Evolutionary conservation across 805 yeast genomes (phyloP).

Genomic region (Diddensiella santjacobensis): DNA sequence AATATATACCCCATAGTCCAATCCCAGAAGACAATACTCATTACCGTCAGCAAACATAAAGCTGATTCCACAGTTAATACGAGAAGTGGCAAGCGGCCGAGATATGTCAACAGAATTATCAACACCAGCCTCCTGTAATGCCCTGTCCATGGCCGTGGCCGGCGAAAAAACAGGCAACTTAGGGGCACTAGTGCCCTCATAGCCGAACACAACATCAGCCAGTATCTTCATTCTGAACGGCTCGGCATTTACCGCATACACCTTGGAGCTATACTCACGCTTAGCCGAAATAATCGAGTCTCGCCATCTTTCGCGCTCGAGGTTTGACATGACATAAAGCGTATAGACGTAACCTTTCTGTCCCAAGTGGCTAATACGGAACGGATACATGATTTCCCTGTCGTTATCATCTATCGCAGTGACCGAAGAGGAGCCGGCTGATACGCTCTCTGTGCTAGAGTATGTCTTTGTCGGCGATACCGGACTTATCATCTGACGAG

Average conservation of each 20-base stretch:
- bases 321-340: conserved; percentile 29
- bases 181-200: conserved; percentile 51
- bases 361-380: conserved; percentile 36
- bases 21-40: conserved; percentile 32
- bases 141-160: conserved; percentile 36
- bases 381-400: conserved; percentile 32
- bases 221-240: conserved; percentile 54
- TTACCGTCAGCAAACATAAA: conserved; percentile 45
- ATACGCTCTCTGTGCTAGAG: neutral
- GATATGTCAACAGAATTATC: conserved; percentile 15
- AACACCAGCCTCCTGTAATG: conserved; percentile 24
- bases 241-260: conserved; percentile 39
- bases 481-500: conserved; percentile 7
- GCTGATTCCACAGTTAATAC: conserved; percentile 41
- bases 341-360: conserved; percentile 30
- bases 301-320: conserved; percentile 59
- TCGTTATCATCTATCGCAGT: conserved; percentile 23
- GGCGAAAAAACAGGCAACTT: conserved; percentile 30
- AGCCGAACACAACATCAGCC: conserved; percentile 59
- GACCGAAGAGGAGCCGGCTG: conserved; percentile 19
- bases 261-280: conserved; percentile 34
- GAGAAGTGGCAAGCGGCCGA: conserved; percentile 31
- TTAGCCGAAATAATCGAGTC: conserved; percentile 46
- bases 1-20: conserved; percentile 24
- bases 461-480: conserved; percentile 13